These are phyloP conservation scores for Botryotinia globosa DNA, from an alignment of 2,329 filamentous ascomycete species.

Conservation along the genomic window DNA sequence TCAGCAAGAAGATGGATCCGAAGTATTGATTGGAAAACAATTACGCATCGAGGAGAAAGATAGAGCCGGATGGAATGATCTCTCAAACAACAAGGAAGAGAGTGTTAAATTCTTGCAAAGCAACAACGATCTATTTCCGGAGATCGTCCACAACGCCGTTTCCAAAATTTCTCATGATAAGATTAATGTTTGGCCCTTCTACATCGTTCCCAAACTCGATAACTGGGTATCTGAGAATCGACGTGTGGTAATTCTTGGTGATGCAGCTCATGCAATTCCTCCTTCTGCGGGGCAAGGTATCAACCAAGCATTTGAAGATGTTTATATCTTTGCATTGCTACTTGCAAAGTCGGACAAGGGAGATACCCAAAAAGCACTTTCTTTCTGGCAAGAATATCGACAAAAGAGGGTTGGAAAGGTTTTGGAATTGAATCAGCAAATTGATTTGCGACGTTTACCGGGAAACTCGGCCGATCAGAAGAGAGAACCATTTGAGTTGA, in stretches of 20 bases:
- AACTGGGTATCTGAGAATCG: conserved; percentile 41
- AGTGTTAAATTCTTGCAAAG: conserved; percentile 40
- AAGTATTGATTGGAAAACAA: conserved; percentile 49
- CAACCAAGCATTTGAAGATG: conserved; percentile 51
- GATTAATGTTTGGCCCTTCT: conserved; percentile 48
- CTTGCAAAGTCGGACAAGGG: conserved; percentile 33
- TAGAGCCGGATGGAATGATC: conserved; percentile 44
- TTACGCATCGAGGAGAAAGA: conserved; percentile 41
- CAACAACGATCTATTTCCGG: conserved; percentile 39
- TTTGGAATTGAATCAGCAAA: conserved; percentile 46
- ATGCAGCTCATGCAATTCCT: conserved; percentile 50
- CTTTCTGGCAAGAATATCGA: conserved; percentile 48
- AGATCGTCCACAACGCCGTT: conserved; percentile 42
- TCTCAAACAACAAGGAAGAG: conserved; percentile 42
- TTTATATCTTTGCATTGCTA: conserved; percentile 46
- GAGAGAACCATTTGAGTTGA: conserved; percentile 42
- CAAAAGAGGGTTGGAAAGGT: conserved; percentile 49
- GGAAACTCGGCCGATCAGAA: conserved; percentile 38
- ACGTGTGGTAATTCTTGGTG: conserved; percentile 46
- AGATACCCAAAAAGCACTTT: conserved; percentile 36
- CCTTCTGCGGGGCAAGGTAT: conserved; percentile 48
- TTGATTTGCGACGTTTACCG: conserved; percentile 38
- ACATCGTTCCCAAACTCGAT: conserved; percentile 44
- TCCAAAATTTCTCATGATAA: conserved; percentile 38
- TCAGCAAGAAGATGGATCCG: conserved; percentile 48